Base-by-base conservation (phyloP, 768 basidiomycete species). In the Exidia glandulosa region DNA sequence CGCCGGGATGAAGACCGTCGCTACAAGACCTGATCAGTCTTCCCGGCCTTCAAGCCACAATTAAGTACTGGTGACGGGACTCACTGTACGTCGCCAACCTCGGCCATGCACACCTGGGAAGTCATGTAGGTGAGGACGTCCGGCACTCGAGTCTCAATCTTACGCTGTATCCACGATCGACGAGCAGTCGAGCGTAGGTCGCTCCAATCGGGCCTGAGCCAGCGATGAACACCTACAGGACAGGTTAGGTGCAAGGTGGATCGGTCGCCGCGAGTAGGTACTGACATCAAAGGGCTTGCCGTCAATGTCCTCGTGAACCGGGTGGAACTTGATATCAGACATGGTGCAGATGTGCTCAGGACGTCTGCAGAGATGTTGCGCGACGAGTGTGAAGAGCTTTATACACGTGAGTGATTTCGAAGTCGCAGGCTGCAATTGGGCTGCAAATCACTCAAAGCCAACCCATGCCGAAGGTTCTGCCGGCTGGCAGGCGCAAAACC, bases 171-270 rank as follows among this genome's bases (percentile, higher is more conserved):
- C 61, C 63, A 3, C 57, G 62, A 12, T 70, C 65, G 29, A 70
- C 66, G 27, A 68, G 62, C 19, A 54, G 37, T 10, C 63, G 67
- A 12, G 70, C 70, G 33, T 62, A 70, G 6, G 66, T 66, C 9
- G 68, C 65, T 12, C 71, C 71, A 32, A 72, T 65, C 13, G 71
- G 71, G 2, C 71, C 71, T 62, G 63, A 63, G 25, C 71, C 71
- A n/a, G 69, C 71, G 50, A 72, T 72, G 63, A 72, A 68, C 16
- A 72, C 70, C 56, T 69, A 29, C 10, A 3, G 16, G 19, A 9
- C 36, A 37, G 9, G n/a, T 23, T 1, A 2, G 2, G 1, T 19
- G 12, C 19, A 37, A 19, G 7, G 5, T 27, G 27, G 6, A 30
- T 47, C 5, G 45, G 57, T 37, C 31, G 57, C 36, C 54, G 60